Conservation (phyloP, 2,329 filamentous ascomycete genomes). For the Trichophyton schoenleinii region DNA sequence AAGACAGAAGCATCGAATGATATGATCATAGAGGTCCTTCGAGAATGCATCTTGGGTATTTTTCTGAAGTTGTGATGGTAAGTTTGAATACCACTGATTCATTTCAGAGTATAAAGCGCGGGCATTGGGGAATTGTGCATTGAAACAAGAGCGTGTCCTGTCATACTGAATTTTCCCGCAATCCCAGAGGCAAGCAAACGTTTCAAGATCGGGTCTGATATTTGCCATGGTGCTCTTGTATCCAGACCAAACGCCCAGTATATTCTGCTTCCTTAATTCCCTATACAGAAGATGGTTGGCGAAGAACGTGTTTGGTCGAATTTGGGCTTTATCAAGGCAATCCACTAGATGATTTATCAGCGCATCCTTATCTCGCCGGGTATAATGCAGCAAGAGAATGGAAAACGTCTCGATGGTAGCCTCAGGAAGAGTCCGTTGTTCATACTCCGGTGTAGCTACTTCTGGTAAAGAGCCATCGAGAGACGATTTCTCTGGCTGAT, state of each 20-base stretch:
- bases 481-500: slow-evolving; percentile 16
- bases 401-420: slow-evolving; percentile 69
- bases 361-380: slow-evolving; percentile 45
- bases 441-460: slow-evolving; percentile 25
- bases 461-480: slow-evolving; percentile 16
- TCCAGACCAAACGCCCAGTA: slow-evolving; percentile 42
- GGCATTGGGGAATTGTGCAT: slow-evolving; percentile 33
- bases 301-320: slow-evolving; percentile 59
- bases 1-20: slow-evolving; percentile 41
- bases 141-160: slow-evolving; percentile 35
- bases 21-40: slow-evolving; percentile 39
- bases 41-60: slow-evolving; percentile 30
- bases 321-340: slow-evolving; percentile 50
- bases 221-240: slow-evolving; percentile 44
- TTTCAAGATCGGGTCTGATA: slow-evolving; percentile 53
- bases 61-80: slow-evolving; percentile 22
- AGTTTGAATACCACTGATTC: slow-evolving; percentile 33
- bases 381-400: slow-evolving; percentile 60
- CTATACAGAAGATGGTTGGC: slow-evolving; percentile 66
- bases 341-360: slow-evolving; percentile 50
- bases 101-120: slow-evolving; percentile 38
- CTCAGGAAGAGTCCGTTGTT: slow-evolving; percentile 36
- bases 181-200: slow-evolving; percentile 56
- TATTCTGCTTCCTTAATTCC: slow-evolving; percentile 48
- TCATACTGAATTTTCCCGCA: slow-evolving; percentile 38